A percentile compares a stretch with the other conserved stretches of the same genome.
Evolutionary conservation across 192 early-diverging fungal species (phyloP).

Genomic region (Thamnidium elegans): DNA sequence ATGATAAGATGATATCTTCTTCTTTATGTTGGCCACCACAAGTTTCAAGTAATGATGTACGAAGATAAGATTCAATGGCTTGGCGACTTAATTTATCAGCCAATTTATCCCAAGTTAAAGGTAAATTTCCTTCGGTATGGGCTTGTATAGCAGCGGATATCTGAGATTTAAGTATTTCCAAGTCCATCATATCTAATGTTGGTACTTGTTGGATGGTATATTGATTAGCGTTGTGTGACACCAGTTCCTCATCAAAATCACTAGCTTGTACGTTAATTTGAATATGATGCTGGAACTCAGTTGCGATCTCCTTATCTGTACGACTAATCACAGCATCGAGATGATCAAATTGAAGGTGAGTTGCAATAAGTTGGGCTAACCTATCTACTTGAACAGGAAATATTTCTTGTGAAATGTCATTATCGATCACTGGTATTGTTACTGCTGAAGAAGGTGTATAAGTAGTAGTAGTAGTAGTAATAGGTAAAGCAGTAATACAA

Average conservation of each 20-base stretch:
- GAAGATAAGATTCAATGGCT: conserved; percentile 10
- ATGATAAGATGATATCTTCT: neutral
- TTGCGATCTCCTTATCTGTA: conserved; percentile 19
- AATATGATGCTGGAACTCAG: conserved; percentile 23
- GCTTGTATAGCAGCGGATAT: conserved; percentile 29
- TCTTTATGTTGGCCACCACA: neutral
- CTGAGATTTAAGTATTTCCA: conserved; percentile 26
- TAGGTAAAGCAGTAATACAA: neutral
- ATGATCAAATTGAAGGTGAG: conserved; percentile 31
- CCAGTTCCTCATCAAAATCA: neutral
- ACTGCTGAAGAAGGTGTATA: neutral
- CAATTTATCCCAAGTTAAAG: conserved; percentile 26
- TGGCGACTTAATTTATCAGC: conserved; percentile 17
- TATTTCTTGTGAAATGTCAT: neutral
- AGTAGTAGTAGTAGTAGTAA: neutral
- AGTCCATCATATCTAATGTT: conserved; percentile 22
- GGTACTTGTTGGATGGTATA: neutral
- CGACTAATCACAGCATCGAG: conserved; percentile 21
- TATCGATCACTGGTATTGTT: neutral
- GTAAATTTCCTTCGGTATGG: conserved; percentile 23
- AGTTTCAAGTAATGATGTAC: neutral
- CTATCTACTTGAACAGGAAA: conserved; percentile 17
- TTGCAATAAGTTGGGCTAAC: conserved; percentile 19
- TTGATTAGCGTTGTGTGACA: conserved; percentile 2
- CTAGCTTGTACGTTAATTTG: conserved; percentile 15